Evolutionary conservation across 352 stramenopile species (phyloP), one percentile per base, ranked within the genome.

Genomic region (Albugo candida): DNA sequence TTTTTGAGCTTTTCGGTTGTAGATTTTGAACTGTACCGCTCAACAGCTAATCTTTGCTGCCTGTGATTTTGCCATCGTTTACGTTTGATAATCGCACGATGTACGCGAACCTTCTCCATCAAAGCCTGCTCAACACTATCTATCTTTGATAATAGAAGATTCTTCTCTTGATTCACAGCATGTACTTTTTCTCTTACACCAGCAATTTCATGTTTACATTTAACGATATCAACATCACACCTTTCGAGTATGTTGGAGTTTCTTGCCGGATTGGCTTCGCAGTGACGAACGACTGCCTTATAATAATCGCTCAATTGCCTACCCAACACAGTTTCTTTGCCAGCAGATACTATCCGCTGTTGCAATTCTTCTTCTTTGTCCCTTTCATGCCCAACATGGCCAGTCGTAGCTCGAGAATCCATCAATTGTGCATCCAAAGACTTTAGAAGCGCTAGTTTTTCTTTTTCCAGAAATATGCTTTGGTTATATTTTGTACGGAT

Each of bases 241-340:
- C 51, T 69, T 47, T 83, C 76, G 42, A 88, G 85, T 31, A 63
- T 71, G n/a, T 83, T 85, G 1, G 73, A 61, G 35, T 84, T 72
- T 8, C 76, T 65, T n/a, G 73, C 73, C 17, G 73, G 73, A 46
- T 81, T 66, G 27, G 83, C 58, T 45, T 88, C 76, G 52, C 76
- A 88, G 50, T 88, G 70, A 1, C 76, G 69, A 36, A 88, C 37
- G 36, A 88, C 82, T 5, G 73, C 47, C 18, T 76, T 77, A 62
- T 88, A 88, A 51, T 88, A 88, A 35, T 88, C 73, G 34, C 73
- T 73, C 5, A 73, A 73, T 58, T 81, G 68, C 14, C 71, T 62
- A 0, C 73, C 70, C 31, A 79, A 41, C 17, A 61, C 51, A 17
- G 76, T 72, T 51, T 88, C 73, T 36, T 81, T 64, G 8, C 63